phyloP scores from a whole-genome alignment of 1,139 yeast genomes.

The Scheffersomyces stambukii region DNA sequence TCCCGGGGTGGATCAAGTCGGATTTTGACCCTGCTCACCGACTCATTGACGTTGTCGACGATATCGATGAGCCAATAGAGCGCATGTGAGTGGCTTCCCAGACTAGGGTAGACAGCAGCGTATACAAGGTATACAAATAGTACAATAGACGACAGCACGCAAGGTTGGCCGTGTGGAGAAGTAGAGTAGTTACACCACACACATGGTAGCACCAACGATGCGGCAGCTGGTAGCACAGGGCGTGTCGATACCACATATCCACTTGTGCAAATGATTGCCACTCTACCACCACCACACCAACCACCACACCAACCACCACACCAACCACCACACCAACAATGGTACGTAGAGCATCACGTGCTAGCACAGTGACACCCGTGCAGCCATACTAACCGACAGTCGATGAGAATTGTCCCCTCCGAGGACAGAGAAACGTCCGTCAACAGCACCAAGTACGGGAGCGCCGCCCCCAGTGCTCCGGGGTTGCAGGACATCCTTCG shows the following conservation, averaged over 20 bases:
- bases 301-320: background rate
- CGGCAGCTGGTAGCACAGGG: background rate
- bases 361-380: background rate
- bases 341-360: constrained; percentile 1
- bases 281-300: background rate
- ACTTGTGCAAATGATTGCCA: background rate
- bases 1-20: constrained; percentile 42
- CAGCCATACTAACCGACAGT: constrained; percentile 17
- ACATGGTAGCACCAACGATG: too few species aligned
- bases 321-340: background rate
- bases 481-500: constrained; percentile 57
- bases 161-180: too few species aligned
- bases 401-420: constrained; percentile 50
- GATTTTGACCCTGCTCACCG: constrained; percentile 9
- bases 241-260: background rate
- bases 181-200: too few species aligned
- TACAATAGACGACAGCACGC: too few species aligned
- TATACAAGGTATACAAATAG: too few species aligned
- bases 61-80: constrained; percentile 17
- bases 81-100: background rate
- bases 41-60: constrained; percentile 33
- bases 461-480: constrained; percentile 56
- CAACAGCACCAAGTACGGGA: constrained; percentile 47
- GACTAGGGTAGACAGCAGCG: background rate
- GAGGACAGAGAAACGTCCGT: constrained; percentile 36